Percentiles rank a stretch among this genome's conserved stretches.
Conservation (phyloP, 306 rosid species). For the Prunus dulcis region DNA sequence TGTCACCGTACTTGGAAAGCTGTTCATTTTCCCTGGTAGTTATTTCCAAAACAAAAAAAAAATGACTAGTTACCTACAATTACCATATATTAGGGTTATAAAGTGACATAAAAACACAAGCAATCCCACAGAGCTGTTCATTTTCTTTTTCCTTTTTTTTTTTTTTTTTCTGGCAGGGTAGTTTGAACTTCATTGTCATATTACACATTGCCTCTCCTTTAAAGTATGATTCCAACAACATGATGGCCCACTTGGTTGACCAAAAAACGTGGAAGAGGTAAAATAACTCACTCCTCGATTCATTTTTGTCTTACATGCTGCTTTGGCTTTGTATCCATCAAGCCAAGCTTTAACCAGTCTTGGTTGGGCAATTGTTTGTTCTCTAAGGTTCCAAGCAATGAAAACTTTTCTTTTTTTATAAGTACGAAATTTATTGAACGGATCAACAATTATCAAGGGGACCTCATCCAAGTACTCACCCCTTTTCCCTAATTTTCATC, state of each 20-base stretch:
- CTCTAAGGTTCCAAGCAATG: too few species aligned
- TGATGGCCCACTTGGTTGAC: neutral
- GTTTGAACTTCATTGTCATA: neutral
- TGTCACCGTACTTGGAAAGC: conserved; percentile 82
- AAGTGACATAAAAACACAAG: neutral
- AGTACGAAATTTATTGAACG: neutral
- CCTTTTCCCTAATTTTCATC: neutral
- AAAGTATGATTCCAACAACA: neutral
- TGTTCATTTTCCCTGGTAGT: conserved; percentile 77
- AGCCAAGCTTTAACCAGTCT: neutral
- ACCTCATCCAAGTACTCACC: neutral
- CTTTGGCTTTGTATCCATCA: neutral
- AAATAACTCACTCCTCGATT: neutral
- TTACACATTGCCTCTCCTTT: neutral
- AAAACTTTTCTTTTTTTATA: too few species aligned
- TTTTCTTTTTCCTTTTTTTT: neutral
- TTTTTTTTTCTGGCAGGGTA: neutral
- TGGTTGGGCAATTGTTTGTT: neutral
- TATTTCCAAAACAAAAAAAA: conserved; percentile 18
- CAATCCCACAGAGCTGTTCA: neutral
- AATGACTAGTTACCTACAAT: neutral
- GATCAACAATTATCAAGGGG: neutral
- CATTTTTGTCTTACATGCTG: neutral
- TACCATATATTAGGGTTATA: neutral
- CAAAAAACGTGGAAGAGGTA: neutral